These are phyloP conservation scores for Cynara cardunculus DNA, from an alignment of 129 eudicot genomes.

Conservation along the genomic window DNA sequence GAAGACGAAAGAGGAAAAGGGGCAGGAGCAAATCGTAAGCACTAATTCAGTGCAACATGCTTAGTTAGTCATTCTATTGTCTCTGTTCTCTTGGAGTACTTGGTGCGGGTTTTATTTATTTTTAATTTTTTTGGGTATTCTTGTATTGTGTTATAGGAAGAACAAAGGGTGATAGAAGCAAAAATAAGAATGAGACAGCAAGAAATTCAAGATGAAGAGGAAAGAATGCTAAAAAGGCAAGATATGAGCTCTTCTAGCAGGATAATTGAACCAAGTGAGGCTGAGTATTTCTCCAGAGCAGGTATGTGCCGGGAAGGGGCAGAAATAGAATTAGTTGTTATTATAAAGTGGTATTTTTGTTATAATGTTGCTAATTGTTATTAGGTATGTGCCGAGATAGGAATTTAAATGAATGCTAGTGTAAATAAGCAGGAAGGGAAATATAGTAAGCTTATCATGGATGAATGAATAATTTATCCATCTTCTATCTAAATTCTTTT, in stretches of 20 bases:
- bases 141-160: slow-evolving; percentile 55
- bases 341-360: neutral
- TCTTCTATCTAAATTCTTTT: neutral
- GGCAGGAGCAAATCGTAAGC: slow-evolving; percentile 89
- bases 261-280: slow-evolving; percentile 31
- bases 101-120: neutral
- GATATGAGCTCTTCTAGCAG: slow-evolving; percentile 46
- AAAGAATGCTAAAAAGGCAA: slow-evolving; percentile 48
- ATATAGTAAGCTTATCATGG: neutral
- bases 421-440: neutral
- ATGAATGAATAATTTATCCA: neutral
- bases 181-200: slow-evolving; percentile 96
- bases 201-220: slow-evolving; percentile 82
- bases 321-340: neutral
- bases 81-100: neutral
- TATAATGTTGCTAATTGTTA: neutral
- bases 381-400: neutral
- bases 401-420: neutral
- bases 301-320: slow-evolving; percentile 26
- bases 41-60: neutral
- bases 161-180: slow-evolving; percentile 97
- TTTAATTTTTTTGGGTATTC: neutral
- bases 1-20: slow-evolving; percentile 96
- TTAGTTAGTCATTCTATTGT: neutral
- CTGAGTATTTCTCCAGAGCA: slow-evolving; percentile 52